phyloP scores from a whole-genome alignment of 371 early-diverging fungal species.

The Mortierella sp. region DNA sequence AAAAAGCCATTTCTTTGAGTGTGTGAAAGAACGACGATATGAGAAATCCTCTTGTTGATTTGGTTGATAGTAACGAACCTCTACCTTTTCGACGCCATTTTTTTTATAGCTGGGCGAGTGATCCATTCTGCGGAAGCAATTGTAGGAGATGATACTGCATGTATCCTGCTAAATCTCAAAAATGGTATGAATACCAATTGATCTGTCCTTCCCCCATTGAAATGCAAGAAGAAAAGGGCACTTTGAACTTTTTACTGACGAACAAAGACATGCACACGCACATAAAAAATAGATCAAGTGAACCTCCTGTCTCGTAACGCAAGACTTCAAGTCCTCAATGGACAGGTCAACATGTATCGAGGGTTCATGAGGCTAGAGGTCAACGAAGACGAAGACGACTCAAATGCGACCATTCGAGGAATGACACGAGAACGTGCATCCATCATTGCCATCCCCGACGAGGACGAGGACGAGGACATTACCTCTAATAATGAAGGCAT shows the following conservation, averaged over 20 bases:
- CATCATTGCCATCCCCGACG: conserved; percentile 31
- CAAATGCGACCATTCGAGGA: neutral
- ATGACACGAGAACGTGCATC: conserved; percentile 12
- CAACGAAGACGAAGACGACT: conserved; percentile 29
- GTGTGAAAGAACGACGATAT: too few relatives aligned
- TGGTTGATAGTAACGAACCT: too few relatives aligned
- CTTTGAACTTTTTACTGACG: too few relatives aligned
- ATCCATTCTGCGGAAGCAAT: conserved; percentile 51
- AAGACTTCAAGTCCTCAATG: conserved; percentile 34
- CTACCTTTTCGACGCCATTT: too few relatives aligned
- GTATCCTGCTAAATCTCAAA: conserved; percentile 46
- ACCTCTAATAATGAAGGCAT: neutral
- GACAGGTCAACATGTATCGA: conserved; percentile 47
- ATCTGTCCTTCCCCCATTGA: neutral
- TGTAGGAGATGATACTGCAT: conserved; percentile 47
- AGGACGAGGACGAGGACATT: conserved; percentile 21
- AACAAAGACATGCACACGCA: too few relatives aligned
- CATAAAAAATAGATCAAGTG: conserved; percentile 42
- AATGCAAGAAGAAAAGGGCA: too few relatives aligned
- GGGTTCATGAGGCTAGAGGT: conserved; percentile 53
- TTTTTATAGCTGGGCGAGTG: conserved; percentile 31
- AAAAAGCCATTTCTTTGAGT: too few relatives aligned
- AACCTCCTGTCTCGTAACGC: conserved; percentile 47
- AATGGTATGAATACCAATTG: conserved; percentile 21
- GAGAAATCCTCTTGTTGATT: too few relatives aligned